phyloP scores from a whole-genome alignment of 441 rosid genomes.

The Mallotus repandus region DNA sequence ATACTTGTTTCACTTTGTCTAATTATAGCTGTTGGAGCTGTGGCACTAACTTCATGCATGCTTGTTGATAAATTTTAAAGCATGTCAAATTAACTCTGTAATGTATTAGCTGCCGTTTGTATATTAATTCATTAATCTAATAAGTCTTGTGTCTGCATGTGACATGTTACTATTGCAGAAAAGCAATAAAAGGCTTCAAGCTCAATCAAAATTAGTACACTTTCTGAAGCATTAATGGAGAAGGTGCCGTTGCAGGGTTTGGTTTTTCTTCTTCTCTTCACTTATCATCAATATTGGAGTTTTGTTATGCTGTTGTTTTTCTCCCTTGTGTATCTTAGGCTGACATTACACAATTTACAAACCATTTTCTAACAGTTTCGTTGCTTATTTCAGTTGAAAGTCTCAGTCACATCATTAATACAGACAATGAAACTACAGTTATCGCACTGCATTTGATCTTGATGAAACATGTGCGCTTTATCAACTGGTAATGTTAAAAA shows the following conservation, averaged over 20 bases:
- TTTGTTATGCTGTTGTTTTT: not conserved
- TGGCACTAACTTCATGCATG: not conserved
- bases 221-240: not conserved
- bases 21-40: not conserved
- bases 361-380: not conserved
- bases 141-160: not conserved
- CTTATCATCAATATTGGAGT: too few species aligned
- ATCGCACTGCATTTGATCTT: not conserved
- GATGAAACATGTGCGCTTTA: not conserved
- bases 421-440: not conserved
- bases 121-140: not conserved
- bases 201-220: not conserved
- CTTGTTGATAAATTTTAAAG: not conserved
- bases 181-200: not conserved
- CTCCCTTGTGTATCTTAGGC: not conserved
- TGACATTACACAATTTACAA: not conserved
- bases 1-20: not conserved
- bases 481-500: not conserved
- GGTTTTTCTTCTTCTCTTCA: too few species aligned
- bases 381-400: not conserved
- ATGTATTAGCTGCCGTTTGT: not conserved
- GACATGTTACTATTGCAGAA: not conserved
- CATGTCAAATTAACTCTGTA: not conserved
- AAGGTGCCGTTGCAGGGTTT: not conserved
- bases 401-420: not conserved